These are phyloP conservation scores for Trypanosoma mega DNA, from an alignment of 208 protist genomes.

Conservation along the genomic window DNA sequence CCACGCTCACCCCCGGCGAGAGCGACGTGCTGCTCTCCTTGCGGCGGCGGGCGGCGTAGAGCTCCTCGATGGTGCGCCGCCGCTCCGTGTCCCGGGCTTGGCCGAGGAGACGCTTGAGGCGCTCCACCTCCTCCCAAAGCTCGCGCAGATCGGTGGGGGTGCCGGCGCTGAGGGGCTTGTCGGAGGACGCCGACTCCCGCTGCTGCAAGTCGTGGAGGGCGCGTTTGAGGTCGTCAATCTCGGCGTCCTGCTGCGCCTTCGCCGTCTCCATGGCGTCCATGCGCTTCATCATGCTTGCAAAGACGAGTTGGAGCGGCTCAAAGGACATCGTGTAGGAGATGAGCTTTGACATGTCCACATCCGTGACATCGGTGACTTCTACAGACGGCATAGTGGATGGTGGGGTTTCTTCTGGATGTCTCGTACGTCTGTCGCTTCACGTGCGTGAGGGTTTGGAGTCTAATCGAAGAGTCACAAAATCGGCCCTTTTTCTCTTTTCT, in stretches of 20 bases:
- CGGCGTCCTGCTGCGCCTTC: conserved; percentile 44
- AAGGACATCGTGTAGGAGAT: conserved; percentile 76
- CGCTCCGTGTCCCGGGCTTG: conserved; percentile 43
- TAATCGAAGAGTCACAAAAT: no score
- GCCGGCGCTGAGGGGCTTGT: not conserved
- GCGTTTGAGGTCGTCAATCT: conserved; percentile 36
- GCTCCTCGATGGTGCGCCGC: conserved; percentile 76
- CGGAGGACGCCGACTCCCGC: conserved; percentile 22
- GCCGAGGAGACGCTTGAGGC: conserved; percentile 56
- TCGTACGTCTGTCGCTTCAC: not conserved
- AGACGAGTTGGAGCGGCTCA: conserved; percentile 65
- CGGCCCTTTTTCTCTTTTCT: conserved; percentile 1
- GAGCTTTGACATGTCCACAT: conserved; percentile 80
- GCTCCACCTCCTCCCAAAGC: conserved; percentile 63
- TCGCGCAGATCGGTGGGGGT: conserved; percentile 28
- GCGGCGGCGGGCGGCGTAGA: conserved; percentile 75
- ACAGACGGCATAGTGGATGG: conserved; percentile 6
- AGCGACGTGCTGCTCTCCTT: conserved; percentile 19
- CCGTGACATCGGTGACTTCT: conserved; percentile 22
- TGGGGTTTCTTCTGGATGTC: not conserved
- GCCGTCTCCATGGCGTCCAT: conserved; percentile 44
- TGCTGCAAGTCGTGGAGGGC: conserved; percentile 33
- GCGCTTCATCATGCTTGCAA: conserved; percentile 62
- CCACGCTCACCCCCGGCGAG: not conserved
- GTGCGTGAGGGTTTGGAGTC: no score